phyloP scores from a whole-genome alignment of 2,329 filamentous ascomycete genomes.

The Xylaria sp. region DNA sequence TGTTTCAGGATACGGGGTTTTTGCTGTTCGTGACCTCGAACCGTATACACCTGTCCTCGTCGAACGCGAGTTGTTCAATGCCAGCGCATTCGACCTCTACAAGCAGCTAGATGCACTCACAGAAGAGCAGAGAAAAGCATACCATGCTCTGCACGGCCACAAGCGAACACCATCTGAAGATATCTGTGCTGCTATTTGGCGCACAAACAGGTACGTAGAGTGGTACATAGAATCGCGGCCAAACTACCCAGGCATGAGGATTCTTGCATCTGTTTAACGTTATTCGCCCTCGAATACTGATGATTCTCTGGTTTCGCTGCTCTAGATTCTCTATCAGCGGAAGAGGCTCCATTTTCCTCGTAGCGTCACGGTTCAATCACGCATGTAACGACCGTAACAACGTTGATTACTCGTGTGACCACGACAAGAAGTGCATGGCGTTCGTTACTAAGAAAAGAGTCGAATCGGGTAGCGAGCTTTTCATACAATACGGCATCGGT shows the following conservation, averaged over 20 bases:
- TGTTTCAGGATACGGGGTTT: conserved; percentile 54
- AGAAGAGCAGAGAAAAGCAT: conserved; percentile 40
- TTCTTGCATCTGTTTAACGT: too few species aligned
- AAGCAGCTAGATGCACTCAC: conserved; percentile 46
- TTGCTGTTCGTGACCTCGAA: conserved; percentile 49
- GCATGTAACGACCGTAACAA: conserved; percentile 54
- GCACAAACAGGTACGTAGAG: conserved; percentile 53
- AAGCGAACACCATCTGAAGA: conserved; percentile 36
- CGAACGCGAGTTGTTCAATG: conserved; percentile 52
- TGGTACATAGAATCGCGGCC: not conserved
- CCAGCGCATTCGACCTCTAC: conserved; percentile 39
- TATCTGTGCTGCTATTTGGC: conserved; percentile 47
- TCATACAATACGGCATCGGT: conserved; percentile 54
- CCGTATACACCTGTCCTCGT: conserved; percentile 49
- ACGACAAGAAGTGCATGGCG: conserved; percentile 43
- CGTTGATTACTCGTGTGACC: conserved; percentile 52
- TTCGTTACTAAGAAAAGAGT: conserved; percentile 49
- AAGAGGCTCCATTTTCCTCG: conserved; percentile 50
- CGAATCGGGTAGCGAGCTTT: conserved; percentile 54
- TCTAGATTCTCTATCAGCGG: conserved; percentile 24
- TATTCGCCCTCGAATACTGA: not conserved
- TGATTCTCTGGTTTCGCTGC: not conserved
- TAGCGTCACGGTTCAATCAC: conserved; percentile 65
- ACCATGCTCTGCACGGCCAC: conserved; percentile 47
- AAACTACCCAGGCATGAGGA: too few species aligned